Evolutionary conservation across 2,329 filamentous ascomycete genomes (phyloP), one percentile per base, ranked within the genome.

Genomic region (Graphilbum sp.): DNA sequence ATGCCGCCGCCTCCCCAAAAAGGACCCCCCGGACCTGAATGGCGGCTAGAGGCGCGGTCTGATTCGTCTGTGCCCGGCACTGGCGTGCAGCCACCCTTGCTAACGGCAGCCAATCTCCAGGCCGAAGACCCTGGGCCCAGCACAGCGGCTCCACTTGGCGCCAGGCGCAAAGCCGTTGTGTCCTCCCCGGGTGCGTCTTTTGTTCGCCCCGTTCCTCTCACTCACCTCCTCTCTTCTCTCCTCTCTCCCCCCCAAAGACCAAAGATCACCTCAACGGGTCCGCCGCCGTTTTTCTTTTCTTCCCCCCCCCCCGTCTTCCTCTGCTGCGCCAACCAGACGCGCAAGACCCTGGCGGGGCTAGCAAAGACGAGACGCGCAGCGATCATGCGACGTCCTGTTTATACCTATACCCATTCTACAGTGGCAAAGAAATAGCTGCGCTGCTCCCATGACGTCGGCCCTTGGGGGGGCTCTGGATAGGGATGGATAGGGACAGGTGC

Each of bases 61-160:
- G 45, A 46, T 46, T 46, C 41, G 45, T 34, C 37, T 32, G 38
- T 32, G 16, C 21, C 27, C 40, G 36, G 36, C 37, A 27, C 36
- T 29, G 40, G 42, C 39, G 35, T 38, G 43, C 39, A 40, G 30
- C 15, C 25, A 38, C 34, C 42, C 45, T 35, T 43, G 44, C 36
- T 23, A 19, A 17, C 42, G 42, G 41, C 45, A 45, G 41, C 45
- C 45, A 47, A 47, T 47, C 42, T 37, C 36, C 38, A 37, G 36
- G 35, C 37, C 37, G 29, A 46, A 37, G 31, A 36, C 41, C 45
- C 41, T 43, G 42, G 41, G 6, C 5, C 38, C 42, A 43, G 37
- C 44, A 43, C 41, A 42, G 32, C 36, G 37, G 41, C 39, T 41
- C 45, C 43, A 43, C 38, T 42, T 39, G 39, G 45, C 45, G 45